Evolutionary conservation across 2,329 filamentous ascomycete species (phyloP).

Genomic region (Epichloe hybrida): DNA sequence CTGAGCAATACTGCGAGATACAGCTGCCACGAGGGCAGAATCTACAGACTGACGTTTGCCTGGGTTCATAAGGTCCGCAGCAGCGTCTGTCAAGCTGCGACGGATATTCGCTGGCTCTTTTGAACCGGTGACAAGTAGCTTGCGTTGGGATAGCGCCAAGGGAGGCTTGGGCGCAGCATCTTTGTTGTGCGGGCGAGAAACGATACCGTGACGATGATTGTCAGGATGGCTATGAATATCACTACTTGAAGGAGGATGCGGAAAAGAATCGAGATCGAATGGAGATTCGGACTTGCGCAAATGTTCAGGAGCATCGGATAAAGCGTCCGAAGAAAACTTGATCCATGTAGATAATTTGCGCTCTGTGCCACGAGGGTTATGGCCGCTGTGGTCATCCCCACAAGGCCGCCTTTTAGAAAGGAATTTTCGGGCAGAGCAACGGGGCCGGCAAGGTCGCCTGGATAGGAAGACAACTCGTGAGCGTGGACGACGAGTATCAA

Average conservation of each 20-base stretch:
- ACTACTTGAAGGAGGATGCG: constrained; percentile 9
- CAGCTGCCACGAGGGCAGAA: constrained; percentile 28
- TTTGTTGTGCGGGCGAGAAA: background rate
- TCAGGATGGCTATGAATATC: background rate
- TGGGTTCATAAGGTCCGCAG: constrained; percentile 6
- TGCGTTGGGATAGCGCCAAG: constrained; percentile 2
- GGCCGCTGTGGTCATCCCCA: background rate
- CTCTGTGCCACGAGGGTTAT: background rate
- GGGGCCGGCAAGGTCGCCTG: constrained; percentile 12
- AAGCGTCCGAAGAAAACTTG: background rate
- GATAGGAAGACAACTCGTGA: constrained; percentile 16
- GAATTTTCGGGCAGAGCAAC: constrained; percentile 7
- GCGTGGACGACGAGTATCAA: constrained; percentile 9
- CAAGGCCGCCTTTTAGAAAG: background rate
- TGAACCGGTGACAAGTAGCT: constrained; percentile 1
- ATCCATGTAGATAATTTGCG: background rate
- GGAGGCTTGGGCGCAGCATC: constrained; percentile 4
- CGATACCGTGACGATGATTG: background rate
- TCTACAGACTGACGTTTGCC: constrained; percentile 22
- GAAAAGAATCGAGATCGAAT: constrained; percentile 12
- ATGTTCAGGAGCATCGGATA: background rate
- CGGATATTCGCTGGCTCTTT: constrained; percentile 1
- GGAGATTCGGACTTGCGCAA: constrained; percentile 8
- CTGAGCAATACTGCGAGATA: constrained; percentile 31
- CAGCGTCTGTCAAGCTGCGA: constrained; percentile 8